These are phyloP conservation scores for Alternaria brassicicola DNA, from an alignment of 2,329 filamentous ascomycete genomes.

Conservation along the genomic window DNA sequence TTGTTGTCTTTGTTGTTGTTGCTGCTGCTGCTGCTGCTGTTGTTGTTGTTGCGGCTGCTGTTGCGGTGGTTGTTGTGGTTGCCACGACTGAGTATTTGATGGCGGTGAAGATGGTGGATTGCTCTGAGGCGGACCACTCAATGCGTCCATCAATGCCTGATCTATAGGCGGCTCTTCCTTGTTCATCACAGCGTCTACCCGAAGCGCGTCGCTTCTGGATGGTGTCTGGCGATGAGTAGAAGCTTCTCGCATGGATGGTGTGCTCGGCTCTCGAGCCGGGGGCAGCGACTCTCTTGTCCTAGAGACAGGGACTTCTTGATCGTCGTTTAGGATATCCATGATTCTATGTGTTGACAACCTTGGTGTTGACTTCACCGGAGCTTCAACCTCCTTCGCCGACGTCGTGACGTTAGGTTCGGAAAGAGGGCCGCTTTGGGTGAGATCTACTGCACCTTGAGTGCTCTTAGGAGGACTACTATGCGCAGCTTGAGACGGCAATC, in stretches of 20 bases:
- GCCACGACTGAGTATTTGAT: constrained; percentile 21
- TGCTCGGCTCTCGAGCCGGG: constrained; percentile 24
- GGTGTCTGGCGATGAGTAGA: constrained; percentile 25
- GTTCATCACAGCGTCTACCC: constrained; percentile 27
- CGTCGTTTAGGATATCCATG: constrained; percentile 47
- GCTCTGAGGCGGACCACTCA: constrained; percentile 23
- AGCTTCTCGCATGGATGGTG: constrained; percentile 20
- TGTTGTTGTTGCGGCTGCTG: constrained; percentile 9
- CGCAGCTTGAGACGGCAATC: constrained; percentile 24
- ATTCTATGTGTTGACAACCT: constrained; percentile 45
- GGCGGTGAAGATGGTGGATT: constrained; percentile 31
- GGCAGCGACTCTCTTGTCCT: constrained; percentile 27
- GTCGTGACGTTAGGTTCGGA: constrained; percentile 17
- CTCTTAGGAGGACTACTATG: constrained; percentile 25
- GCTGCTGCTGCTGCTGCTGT: not conserved
- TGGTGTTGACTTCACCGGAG: constrained; percentile 29
- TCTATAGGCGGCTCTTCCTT: constrained; percentile 31
- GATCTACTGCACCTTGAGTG: constrained; percentile 11
- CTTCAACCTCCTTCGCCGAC: constrained; percentile 13
- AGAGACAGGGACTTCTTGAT: constrained; percentile 37
- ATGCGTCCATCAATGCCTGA: constrained; percentile 29
- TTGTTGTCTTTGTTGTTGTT: too few relatives aligned
- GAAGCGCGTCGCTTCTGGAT: constrained; percentile 23
- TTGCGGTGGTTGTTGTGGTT: not conserved
- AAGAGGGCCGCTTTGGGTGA: constrained; percentile 6